A percentile compares a stretch with the other conserved stretches of the same genome.
Evolutionary conservation across 257 asterid species (phyloP).

Genomic region (Paraleonurus japonicus): DNA sequence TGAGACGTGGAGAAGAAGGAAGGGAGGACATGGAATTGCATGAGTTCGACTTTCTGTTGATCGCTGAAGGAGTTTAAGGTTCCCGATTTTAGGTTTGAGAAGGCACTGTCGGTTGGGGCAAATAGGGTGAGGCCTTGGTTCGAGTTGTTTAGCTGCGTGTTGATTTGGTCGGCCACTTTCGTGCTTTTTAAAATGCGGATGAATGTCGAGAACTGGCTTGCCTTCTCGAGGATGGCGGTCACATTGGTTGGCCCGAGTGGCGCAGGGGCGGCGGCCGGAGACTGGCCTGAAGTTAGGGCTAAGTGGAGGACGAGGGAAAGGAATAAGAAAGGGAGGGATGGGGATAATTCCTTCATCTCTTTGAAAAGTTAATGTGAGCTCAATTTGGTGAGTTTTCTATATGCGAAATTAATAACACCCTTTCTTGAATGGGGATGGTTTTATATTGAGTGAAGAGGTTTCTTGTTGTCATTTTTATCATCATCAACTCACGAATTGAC

Average conservation of each 20-base stretch:
- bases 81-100: slow-evolving; percentile 43
- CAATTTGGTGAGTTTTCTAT: background rate
- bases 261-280: slow-evolving; percentile 43
- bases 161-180: slow-evolving; percentile 45
- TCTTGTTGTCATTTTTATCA: no score
- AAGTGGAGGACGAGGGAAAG: slow-evolving; percentile 7
- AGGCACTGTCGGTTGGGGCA: slow-evolving; percentile 50
- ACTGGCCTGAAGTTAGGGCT: slow-evolving; percentile 29
- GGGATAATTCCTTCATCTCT: slow-evolving; percentile 11
- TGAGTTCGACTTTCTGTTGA: slow-evolving; percentile 45
- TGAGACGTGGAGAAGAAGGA: slow-evolving; percentile 40
- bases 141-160: slow-evolving; percentile 46
- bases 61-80: slow-evolving; percentile 46
- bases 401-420: background rate
- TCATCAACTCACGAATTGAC: background rate
- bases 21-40: slow-evolving; percentile 60
- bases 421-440: slow-evolving; percentile 5
- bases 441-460: slow-evolving; percentile 27
- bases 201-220: slow-evolving; percentile 45
- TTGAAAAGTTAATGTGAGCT: background rate
- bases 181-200: slow-evolving; percentile 54
- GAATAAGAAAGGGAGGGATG: slow-evolving; percentile 20
- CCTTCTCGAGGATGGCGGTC: slow-evolving; percentile 53
- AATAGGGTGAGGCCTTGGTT: slow-evolving; percentile 50
- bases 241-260: slow-evolving; percentile 48